Evolutionary conservation across 306 rosid species (phyloP).

Genomic region (Pyrus betulifolia): DNA sequence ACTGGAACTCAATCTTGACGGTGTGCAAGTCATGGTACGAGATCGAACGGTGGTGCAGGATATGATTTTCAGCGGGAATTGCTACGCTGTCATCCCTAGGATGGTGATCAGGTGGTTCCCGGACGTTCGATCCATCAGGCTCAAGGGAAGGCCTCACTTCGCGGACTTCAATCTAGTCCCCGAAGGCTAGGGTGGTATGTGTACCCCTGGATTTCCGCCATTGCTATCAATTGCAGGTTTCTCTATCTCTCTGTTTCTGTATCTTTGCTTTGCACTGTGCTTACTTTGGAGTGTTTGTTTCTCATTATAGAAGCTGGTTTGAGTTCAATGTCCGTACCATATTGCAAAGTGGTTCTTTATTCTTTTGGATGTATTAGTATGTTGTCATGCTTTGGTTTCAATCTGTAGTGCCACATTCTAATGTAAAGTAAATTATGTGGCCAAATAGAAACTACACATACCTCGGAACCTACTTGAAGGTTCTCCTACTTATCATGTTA

Average conservation of each 20-base stretch:
- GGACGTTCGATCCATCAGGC: slow-evolving; percentile 60
- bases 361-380: neutral
- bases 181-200: slow-evolving; percentile 83
- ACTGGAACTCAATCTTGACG: slow-evolving; percentile 65
- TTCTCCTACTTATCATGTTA: no score
- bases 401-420: no score
- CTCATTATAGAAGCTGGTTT: neutral
- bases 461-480: no score
- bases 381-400: no score
- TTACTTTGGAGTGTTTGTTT: no score
- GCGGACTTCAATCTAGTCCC: slow-evolving; percentile 90
- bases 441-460: no score
- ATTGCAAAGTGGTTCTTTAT: neutral
- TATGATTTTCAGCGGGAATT: slow-evolving; percentile 67
- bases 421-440: no score
- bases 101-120: slow-evolving; percentile 65
- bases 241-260: neutral
- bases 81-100: slow-evolving; percentile 68
- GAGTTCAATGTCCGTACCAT: neutral
- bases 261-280: neutral
- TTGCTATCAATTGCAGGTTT: slow-evolving; percentile 93
- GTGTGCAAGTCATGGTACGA: slow-evolving; percentile 91
- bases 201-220: slow-evolving; percentile 77
- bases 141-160: slow-evolving; percentile 92
- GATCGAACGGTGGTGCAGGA: slow-evolving; percentile 87